Base-by-base conservation (phyloP, 495 filamentous ascomycete genomes). In the Aspergillus sclerotiicarbonarius region DNA sequence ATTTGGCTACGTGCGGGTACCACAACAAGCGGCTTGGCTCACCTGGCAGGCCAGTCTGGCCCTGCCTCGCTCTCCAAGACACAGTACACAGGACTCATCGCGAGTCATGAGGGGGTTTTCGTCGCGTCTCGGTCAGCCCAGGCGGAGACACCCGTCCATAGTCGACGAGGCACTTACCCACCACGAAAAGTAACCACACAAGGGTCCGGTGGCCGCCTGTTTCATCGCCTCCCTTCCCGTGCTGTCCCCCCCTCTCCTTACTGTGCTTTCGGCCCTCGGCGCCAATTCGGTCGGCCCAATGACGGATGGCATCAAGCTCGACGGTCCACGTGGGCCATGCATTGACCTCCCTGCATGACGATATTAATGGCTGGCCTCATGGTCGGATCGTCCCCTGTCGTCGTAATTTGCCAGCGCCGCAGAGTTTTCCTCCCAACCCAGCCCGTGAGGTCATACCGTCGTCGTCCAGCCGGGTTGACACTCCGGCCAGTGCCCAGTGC, bases 301-400 rank as follows among this genome's bases (percentile, higher is more conserved):
- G 39, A 50, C 13, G 20, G 21, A n/a, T 9, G 20, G 35, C 20
- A 47, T 52, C 50, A 49, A 41, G 45, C 32, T 37, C 44, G 54
- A 61, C 50, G 30, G 50, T 53, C 53, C 60, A 58, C 56, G 60
- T 58, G 60, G 45, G 60, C 31, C 49, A 56, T 62, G 60, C 60
- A 62, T 56, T 54, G 60, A 58, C 60, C 60, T 58, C 8, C 16
- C 3, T 29, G 13, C 47, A 29, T 21, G 8, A 20, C 44, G 44
- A 47, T 21, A 47, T 47, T 20, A 29, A 47, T 20, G 18, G 21
- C 44, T 8, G 44, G 18, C 18, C 13, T 9, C 20, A 47, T 29
- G 13, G 13, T 31, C 47, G 30, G 47, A 31, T n/a, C 32, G 13
- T n/a, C 46, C 21, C 25, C 47, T 16, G 29, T 16, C 29, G 29